phyloP scores from a whole-genome alignment of 306 rosid species.

The Pueraria montana region DNA sequence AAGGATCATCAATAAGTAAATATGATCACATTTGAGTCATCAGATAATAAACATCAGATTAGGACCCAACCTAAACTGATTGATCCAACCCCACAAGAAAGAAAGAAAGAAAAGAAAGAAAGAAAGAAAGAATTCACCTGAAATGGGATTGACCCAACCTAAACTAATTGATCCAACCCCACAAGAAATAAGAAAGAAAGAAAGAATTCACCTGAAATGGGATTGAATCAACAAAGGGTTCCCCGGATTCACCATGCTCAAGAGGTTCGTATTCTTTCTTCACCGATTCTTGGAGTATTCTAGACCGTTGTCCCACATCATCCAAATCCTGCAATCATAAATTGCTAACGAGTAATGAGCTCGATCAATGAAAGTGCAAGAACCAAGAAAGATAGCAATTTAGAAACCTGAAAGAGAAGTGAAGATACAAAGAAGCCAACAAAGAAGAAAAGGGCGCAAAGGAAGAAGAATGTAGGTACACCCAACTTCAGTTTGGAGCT shows the following conservation, averaged over 20 bases:
- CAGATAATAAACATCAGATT: not conserved
- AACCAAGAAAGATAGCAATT: conserved; percentile 11
- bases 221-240: conserved; percentile 47
- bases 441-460: conserved; percentile 43
- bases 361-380: not conserved
- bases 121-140: conserved; percentile 44
- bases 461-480: conserved; percentile 13
- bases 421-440: conserved; percentile 38
- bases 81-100: not conserved
- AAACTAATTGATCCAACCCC: not conserved
- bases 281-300: conserved; percentile 24
- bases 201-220: conserved; percentile 52
- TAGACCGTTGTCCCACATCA: not conserved
- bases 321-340: conserved; percentile 43
- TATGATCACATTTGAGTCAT: not conserved
- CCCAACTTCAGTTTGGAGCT: conserved; percentile 41
- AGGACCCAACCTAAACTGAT: not conserved
- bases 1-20: not conserved
- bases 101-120: too few species aligned
- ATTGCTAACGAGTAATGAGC: not conserved
- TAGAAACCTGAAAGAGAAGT: conserved; percentile 46
- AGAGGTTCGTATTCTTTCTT: conserved; percentile 20
- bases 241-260: conserved; percentile 50
- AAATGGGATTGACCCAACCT: conserved; percentile 50
- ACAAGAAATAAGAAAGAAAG: not conserved